Conservation (phyloP, 2,329 filamentous ascomycete genomes). For the Ampelomyces quisqualis region DNA sequence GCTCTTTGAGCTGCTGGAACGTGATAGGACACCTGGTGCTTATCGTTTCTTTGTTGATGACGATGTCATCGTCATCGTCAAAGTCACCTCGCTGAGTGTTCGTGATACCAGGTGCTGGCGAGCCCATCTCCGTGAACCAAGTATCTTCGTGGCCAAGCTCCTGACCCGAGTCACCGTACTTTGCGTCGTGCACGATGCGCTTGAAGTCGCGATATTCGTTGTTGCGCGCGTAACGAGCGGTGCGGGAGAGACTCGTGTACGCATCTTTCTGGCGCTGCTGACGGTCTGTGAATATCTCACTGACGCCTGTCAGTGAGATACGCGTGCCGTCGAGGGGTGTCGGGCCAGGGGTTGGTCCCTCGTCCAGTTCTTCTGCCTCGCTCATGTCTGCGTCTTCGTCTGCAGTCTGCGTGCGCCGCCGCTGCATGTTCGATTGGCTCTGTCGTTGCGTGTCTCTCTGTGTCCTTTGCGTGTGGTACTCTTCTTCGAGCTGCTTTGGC, state of each 20-base stretch:
- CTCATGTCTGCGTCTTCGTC: constrained; percentile 35
- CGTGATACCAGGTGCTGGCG: constrained; percentile 47
- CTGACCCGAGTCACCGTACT: constrained; percentile 55
- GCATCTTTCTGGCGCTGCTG: constrained; percentile 47
- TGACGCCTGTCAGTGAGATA: constrained; percentile 36
- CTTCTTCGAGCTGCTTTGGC: constrained; percentile 29
- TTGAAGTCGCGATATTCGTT: constrained; percentile 64
- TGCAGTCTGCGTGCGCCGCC: constrained; percentile 12
- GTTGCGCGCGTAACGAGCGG: constrained; percentile 57
- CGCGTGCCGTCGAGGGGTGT: constrained; percentile 40
- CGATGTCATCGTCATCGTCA: constrained; percentile 66
- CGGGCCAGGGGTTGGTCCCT: constrained; percentile 42
- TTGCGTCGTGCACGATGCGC: constrained; percentile 61
- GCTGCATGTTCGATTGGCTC: constrained; percentile 26
- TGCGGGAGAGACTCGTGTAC: constrained; percentile 44
- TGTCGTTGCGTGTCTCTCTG: constrained; percentile 42
- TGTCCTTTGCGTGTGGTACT: constrained; percentile 40
- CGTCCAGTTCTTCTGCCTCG: constrained; percentile 35
- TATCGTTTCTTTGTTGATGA: constrained; percentile 63
- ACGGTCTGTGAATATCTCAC: constrained; percentile 41
- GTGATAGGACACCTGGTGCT: constrained; percentile 71
- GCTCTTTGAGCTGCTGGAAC: constrained; percentile 63
- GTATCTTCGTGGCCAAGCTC: constrained; percentile 58
- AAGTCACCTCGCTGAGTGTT: constrained; percentile 33
- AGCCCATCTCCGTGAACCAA: constrained; percentile 61